Conservation (phyloP, 129 eudicot species). For the Flaveria robusta region DNA sequence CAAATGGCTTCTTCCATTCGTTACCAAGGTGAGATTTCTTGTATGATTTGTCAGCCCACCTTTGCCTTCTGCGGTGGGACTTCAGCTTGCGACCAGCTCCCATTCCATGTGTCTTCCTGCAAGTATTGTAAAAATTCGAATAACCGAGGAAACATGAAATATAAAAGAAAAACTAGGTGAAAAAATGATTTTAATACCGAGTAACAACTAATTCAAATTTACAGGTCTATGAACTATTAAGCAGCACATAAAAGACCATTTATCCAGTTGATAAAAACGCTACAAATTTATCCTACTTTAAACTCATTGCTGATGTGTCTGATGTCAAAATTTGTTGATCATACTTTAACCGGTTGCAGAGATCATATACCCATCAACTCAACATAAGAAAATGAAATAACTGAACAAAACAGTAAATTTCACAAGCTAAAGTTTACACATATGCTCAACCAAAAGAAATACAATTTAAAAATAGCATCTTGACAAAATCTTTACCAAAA, state of each 20-base stretch:
- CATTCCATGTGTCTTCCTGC: conserved; percentile 61
- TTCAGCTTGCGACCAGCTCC: conserved; percentile 64
- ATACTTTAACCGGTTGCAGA: neutral
- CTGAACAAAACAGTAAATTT: neutral
- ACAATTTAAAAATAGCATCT: neutral
- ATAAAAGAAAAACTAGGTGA: neutral
- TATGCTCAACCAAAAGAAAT: neutral
- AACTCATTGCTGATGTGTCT: neutral
- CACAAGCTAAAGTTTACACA: neutral
- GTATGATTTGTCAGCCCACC: conserved; percentile 61
- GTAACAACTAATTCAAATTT: neutral
- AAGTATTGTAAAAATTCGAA: neutral
- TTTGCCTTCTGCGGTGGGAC: conserved; percentile 58
- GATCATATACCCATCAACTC: neutral
- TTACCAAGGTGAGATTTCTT: conserved; percentile 60
- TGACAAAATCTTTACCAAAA: neutral
- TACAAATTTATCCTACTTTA: neutral
- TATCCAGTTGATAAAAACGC: neutral
- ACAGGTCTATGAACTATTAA: neutral
- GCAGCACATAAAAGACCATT: neutral
- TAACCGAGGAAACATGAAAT: neutral
- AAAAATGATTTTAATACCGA: neutral
- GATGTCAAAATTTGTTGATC: neutral
- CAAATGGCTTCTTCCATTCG: conserved; percentile 61
- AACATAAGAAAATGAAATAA: neutral